Base-by-base conservation (phyloP, 1,284 basidiomycete species). In the Heterobasidion occidentale region DNA sequence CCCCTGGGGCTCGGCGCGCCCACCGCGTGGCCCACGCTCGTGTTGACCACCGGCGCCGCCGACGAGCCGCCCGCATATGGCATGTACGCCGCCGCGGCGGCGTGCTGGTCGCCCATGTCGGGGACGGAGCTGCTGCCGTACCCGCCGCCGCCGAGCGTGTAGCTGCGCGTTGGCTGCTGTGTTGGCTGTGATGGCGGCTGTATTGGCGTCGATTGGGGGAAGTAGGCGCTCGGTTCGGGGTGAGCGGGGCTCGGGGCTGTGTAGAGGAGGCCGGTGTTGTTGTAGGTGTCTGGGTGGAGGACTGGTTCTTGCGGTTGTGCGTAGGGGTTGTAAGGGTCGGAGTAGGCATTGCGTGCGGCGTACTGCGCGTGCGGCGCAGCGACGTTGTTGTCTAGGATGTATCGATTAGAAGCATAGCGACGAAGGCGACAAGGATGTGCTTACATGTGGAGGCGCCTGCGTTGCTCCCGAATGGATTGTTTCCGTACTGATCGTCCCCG, bases 101-200 rank as follows among this genome's bases (percentile, higher is more conserved):
- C 15, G 12, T 47, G 49, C 7, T 35, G 38, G 2, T 52, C 54
- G 46, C 50, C 55, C n/a, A 61, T 50, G 9, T 61, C 59, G 12
- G 80, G 81, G 8, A 77, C 71, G 20, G 70, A 64, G 62, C 74
- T 80, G 42, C 62, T 61, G 9, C 77, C 78, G 58, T 88, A 88
- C 6, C 78, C 77, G 53, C 75, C 76, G 27, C 81, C 81, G 9
- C 81, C 80, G 36, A 80, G 71, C 5, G 81, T 78, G 66, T 87
- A 84, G 59, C 70, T 75, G 27, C 77, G 78, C 17, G 56, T n/a
- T 42, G 46, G 46, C 19, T 14, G 46, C 9, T 11, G n/a, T 3
- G 46, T 4, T 48, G 12, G 51, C 8, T 57, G 68, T 9, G 69
- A 67, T 35, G 59, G 44, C 63, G 38, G 38, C 38, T 42, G 38